phyloP scores from a whole-genome alignment of 208 protist genomes.

The Leishmania tropica region DNA sequence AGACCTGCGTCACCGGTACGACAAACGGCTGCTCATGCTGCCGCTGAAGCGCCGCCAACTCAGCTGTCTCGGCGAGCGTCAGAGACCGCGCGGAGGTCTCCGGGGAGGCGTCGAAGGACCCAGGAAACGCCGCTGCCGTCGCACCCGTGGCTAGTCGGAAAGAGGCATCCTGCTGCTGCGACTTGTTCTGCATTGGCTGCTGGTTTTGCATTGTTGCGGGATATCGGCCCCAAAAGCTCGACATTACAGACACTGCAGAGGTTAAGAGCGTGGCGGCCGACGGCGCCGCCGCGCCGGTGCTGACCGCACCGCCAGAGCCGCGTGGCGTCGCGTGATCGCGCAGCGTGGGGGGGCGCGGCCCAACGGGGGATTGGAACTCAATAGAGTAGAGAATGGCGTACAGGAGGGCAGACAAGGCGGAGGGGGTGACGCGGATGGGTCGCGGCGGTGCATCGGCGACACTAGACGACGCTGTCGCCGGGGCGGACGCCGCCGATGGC shows the following conservation, averaged over 20 bases:
- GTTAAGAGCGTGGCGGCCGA: slow-evolving; percentile 23
- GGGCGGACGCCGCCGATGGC: slow-evolving; percentile 7
- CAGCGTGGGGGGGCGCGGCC: slow-evolving; percentile 30
- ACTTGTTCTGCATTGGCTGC: slow-evolving; percentile 3
- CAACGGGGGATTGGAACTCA: slow-evolving; percentile 68
- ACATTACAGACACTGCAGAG: slow-evolving; percentile 31
- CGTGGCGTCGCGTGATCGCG: slow-evolving; percentile 10
- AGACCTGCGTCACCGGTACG: slow-evolving; percentile 37
- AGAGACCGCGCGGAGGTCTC: slow-evolving; percentile 21
- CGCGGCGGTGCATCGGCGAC: slow-evolving; percentile 8
- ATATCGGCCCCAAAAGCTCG: slow-evolving; percentile 34
- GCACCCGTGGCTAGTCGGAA: slow-evolving; percentile 1
- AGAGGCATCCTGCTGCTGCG: slow-evolving; percentile 7
- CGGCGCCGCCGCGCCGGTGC: neutral
- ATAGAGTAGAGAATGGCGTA: slow-evolving; percentile 75
- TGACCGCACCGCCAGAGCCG: neutral
- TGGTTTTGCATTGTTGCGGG: slow-evolving; percentile 6
- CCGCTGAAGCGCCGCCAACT: slow-evolving; percentile 37
- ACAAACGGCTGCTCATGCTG: slow-evolving; percentile 44
- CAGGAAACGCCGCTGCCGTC: slow-evolving; percentile 32
- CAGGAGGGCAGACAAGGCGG: slow-evolving; percentile 62
- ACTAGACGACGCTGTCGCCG: neutral
- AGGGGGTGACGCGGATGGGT: slow-evolving; percentile 63
- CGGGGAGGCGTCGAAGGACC: slow-evolving; percentile 50
- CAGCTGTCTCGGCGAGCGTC: slow-evolving; percentile 20